Percentiles rank a stretch among this genome's conserved stretches.
Evolutionary conservation across 2,329 filamentous ascomycete species (phyloP).

Genomic region (Hypoxylon sp.): DNA sequence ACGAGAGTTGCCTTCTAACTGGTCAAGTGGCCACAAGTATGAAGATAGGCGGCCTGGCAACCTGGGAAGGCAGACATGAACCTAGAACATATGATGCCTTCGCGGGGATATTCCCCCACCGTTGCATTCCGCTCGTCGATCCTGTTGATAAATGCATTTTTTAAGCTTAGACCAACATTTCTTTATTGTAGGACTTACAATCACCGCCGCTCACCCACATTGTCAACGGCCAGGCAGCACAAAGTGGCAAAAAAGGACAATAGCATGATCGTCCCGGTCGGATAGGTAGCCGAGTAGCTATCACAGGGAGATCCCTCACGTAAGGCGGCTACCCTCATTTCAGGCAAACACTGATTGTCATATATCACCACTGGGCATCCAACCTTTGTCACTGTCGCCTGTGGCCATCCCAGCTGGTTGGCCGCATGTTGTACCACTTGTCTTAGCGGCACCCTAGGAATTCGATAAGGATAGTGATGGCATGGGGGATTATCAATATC

Average conservation of each 20-base stretch:
- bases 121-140: constrained; percentile 42
- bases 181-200: constrained; percentile 20
- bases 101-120: constrained; percentile 26
- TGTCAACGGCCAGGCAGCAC: constrained; percentile 12
- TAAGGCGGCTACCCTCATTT: constrained; percentile 12
- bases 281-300: constrained; percentile 15
- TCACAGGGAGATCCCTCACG: constrained; percentile 24
- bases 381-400: constrained; percentile 8
- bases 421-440: constrained; percentile 27
- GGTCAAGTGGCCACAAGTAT: constrained; percentile 28
- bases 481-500: constrained; percentile 34
- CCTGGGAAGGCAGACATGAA: constrained; percentile 25
- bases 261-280: constrained; percentile 29
- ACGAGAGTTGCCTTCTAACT: constrained; percentile 13
- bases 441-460: constrained; percentile 12
- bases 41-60: constrained; percentile 14
- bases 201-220: constrained; percentile 14
- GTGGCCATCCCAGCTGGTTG: constrained; percentile 28
- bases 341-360: constrained; percentile 18
- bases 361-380: neutral
- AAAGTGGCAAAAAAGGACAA: constrained; percentile 27
- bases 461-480: constrained; percentile 26
- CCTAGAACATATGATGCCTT: constrained; percentile 34
- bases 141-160: constrained; percentile 27
- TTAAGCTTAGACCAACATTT: constrained; percentile 24